Percentiles rank a stretch among this genome's conserved stretches.
These are phyloP conservation scores for Zymoseptoria pseudotritici DNA, from an alignment of 2,329 filamentous ascomycete species.

Conservation along the genomic window DNA sequence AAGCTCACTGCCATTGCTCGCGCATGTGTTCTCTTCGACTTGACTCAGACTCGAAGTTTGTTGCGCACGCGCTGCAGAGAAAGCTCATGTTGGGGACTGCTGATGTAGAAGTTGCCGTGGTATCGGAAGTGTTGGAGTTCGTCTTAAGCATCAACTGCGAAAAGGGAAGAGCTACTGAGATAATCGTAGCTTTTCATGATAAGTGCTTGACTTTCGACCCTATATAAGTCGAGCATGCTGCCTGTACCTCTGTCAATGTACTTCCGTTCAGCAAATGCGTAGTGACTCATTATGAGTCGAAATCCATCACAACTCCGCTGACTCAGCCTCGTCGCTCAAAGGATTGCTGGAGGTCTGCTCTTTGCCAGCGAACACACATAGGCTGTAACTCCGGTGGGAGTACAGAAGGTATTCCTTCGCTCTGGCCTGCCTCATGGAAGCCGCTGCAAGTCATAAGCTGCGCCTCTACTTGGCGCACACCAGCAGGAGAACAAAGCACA, in stretches of 20 bases:
- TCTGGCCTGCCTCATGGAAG: not conserved
- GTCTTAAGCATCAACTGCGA: not conserved
- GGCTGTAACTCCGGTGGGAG: not conserved
- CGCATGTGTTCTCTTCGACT: slow-evolving; percentile 14
- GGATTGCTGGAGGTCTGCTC: not conserved
- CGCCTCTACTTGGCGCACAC: not conserved
- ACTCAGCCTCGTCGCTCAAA: not conserved
- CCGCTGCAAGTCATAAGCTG: not conserved
- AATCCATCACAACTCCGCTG: not conserved
- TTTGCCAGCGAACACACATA: not conserved
- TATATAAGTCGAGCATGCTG: not conserved
- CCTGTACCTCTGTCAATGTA: not conserved
- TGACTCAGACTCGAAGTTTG: slow-evolving; percentile 5
- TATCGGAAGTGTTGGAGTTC: not conserved
- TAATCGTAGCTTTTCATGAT: not conserved
- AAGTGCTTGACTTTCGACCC: not conserved
- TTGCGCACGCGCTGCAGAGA: slow-evolving; percentile 11
- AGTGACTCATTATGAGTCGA: not conserved
- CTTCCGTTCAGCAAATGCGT: not conserved
- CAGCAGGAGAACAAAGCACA: not conserved
- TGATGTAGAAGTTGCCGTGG: not conserved
- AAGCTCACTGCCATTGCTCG: slow-evolving; percentile 11
- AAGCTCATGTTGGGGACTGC: not conserved
- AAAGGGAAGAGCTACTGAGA: not conserved
- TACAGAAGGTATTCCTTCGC: not conserved